phyloP scores from a whole-genome alignment of 176 grass and related monocot species.

The Saccharum officinarum region DNA sequence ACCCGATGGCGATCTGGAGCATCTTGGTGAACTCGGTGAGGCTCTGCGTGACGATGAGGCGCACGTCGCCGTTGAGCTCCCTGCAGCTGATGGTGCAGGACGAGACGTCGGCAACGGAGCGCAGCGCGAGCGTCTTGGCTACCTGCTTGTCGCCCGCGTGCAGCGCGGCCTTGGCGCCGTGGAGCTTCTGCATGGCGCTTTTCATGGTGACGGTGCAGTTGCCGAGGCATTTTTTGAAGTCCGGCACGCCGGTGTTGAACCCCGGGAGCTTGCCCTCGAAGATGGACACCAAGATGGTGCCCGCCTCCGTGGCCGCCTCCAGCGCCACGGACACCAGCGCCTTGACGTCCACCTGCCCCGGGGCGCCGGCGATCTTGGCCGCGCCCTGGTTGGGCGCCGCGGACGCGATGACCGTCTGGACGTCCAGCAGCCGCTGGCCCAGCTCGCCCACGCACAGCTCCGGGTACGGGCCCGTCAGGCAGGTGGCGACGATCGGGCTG shows the following conservation, averaged over 20 bases:
- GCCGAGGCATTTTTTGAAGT: slow-evolving; percentile 32
- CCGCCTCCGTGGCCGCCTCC: slow-evolving; percentile 39
- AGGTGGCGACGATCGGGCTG: slow-evolving; percentile 31
- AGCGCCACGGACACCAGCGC: slow-evolving; percentile 39
- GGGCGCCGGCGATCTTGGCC: slow-evolving; percentile 38
- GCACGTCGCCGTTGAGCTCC: slow-evolving; percentile 40
- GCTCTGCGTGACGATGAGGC: slow-evolving; percentile 38
- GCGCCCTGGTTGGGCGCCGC: slow-evolving; percentile 6
- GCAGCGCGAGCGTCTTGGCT: slow-evolving; percentile 34
- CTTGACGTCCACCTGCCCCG: slow-evolving; percentile 41
- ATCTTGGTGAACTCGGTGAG: slow-evolving; percentile 52
- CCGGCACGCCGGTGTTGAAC: slow-evolving; percentile 34
- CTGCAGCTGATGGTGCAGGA: slow-evolving; percentile 33
- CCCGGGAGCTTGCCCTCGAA: slow-evolving; percentile 49
- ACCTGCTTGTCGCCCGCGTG: slow-evolving; percentile 6
- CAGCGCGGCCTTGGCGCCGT: slow-evolving; percentile 43
- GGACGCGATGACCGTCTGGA: slow-evolving; percentile 41
- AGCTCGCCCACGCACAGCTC: slow-evolving; percentile 41
- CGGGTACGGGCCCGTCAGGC: slow-evolving; percentile 11
- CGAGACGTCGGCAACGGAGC: slow-evolving; percentile 34
- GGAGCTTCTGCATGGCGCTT: slow-evolving; percentile 53
- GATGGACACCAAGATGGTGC: slow-evolving; percentile 14
- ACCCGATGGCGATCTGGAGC: slow-evolving; percentile 34
- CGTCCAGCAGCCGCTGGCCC: slow-evolving; percentile 32
- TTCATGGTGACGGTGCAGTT: slow-evolving; percentile 54